Evolutionary conservation across 306 rosid genomes (phyloP).

Genomic region (Citrullus colocynthis): DNA sequence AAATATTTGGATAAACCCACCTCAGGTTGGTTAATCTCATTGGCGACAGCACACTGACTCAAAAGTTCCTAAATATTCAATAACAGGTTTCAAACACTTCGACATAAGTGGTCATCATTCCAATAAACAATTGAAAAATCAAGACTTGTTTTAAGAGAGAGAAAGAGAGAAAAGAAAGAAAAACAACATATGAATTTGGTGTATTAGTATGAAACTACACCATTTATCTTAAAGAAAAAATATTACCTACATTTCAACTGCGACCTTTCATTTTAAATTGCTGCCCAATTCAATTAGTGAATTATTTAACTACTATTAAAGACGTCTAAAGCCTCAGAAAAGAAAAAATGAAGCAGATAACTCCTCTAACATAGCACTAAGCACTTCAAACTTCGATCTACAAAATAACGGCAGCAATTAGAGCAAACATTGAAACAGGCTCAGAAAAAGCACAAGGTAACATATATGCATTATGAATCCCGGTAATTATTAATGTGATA

Average conservation of each 20-base stretch:
- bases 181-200: background rate
- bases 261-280: background rate
- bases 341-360: background rate
- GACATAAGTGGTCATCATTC: background rate
- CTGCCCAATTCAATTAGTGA: background rate
- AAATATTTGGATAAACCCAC: too few relatives aligned
- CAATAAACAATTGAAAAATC: background rate
- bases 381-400: background rate
- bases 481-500: background rate
- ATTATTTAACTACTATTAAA: background rate
- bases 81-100: background rate
- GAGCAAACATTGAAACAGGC: background rate
- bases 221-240: background rate
- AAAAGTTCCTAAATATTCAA: background rate
- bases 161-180: background rate
- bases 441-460: background rate
- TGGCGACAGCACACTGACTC: background rate
- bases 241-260: background rate
- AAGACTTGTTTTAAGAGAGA: background rate
- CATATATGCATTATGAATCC: background rate
- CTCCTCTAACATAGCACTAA: background rate
- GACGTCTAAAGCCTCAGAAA: background rate
- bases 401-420: background rate
- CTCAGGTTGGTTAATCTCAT: background rate
- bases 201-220: background rate